Base-by-base conservation (phyloP, 2,329 filamentous ascomycete species). In the Claviceps lovelessii region DNA sequence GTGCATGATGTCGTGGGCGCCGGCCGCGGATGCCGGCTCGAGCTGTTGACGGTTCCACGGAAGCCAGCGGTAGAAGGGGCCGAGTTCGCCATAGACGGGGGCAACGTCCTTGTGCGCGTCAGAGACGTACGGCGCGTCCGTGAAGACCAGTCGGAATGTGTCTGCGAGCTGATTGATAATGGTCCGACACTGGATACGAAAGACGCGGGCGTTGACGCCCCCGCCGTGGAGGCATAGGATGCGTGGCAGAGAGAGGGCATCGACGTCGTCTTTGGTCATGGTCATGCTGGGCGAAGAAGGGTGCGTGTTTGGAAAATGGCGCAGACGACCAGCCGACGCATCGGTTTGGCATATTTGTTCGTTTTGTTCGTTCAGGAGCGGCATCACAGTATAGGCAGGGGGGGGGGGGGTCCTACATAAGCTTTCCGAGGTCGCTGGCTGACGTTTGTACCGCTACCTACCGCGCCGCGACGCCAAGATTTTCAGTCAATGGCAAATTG, bases 211-310 rank as follows among this genome's bases (percentile, higher is more conserved):
- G 63, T 85, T 89, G 59, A 84, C 81, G 57, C 86, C 86, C 62
- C 86, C 86, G 65, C 86, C 86, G 67, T 90, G 86, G n/a, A 90
- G 80, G 69, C 85, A 90, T 61, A 90, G 82, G 60, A 90, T 81
- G 56, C 86, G 83, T 3, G 85, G 85, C 33, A 76, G 71, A 56
- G 60, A 53, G 17, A 64, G 62, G 48, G 28, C 15, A 5, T 53
- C 28, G 35, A n/a, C 7, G 10, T 37, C 13, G 31, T 52, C 42
- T n/a, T 29, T 33, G 31, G 31, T 33, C 8, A 9, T 33, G 31
- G 31, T 33, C 31, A 33, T 33, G 31, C 8, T 33, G 31, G 31
- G 31, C 5, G 4, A 3, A 33, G 31, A 6, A 6, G 31, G 1
- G 1, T 5, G 8, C 8, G 31, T 5, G 5, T 33, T 33, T 5